Evolutionary conservation across 2,329 filamentous ascomycete genomes (phyloP), one percentile per base, ranked within the genome.

Genomic region (Phialophora expanda): DNA sequence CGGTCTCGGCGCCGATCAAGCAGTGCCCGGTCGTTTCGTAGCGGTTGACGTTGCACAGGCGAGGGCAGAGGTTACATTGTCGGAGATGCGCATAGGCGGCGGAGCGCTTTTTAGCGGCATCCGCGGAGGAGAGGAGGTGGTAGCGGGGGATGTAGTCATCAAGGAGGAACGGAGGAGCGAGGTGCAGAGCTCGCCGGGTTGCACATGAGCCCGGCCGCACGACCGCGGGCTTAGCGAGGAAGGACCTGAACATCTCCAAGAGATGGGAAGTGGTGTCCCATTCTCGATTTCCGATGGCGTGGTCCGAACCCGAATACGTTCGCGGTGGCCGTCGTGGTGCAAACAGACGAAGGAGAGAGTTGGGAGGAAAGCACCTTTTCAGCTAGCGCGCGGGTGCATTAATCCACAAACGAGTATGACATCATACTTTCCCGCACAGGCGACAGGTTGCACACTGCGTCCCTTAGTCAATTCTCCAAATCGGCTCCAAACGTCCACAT

Each of bases 21-120:
- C 91, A 96, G 74, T 90, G 84, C 14, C 91, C 92, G 0, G 90
- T 91, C 70, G 84, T 89, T 77, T 93, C 87, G 73, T 88, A 92
- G n/a, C 91, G 87, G 76, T 96, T 93, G 38, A 94, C 90, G 61
- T 88, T 87, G 76, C 92, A 95, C 54, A 87, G 80, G 12, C 90
- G 84, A 1, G 92, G 91, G 72, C 91, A 96, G 7, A 96, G 83
- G 73, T 95, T 96, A 79, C 91, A 96, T 64, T 92, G 87, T 12
- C 85, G 81, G 30, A 96, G 81, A 75, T 96, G 91, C 0, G 87
- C 86, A 73, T 93, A 92, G 1, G 91, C 90, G 22, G 81, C 79
- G 1, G 88, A 89, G 11, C 90, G 86, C 76, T 96, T 96, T 79
- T 87, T 88, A 1, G 90, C 84, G 3, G 86, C 88, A 61, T 93